These are phyloP conservation scores for Leccinum pachyderme DNA, from an alignment of 1,284 basidiomycete genomes.

Conservation along the genomic window DNA sequence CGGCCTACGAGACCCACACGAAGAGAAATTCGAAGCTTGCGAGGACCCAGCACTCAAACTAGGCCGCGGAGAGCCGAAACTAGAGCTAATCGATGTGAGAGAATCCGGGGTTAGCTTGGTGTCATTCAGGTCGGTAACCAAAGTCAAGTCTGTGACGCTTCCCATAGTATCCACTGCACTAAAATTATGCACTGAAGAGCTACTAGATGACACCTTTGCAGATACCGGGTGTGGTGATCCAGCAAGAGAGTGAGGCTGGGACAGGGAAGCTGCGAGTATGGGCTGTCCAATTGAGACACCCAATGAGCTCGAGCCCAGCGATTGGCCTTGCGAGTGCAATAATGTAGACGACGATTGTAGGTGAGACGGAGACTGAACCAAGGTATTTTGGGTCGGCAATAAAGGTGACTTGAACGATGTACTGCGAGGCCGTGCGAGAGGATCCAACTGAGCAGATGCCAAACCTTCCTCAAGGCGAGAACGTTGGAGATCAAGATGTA, in stretches of 20 bases:
- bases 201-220: conserved; percentile 19
- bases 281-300: conserved; percentile 19
- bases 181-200: conserved; percentile 22
- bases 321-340: conserved; percentile 23
- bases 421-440: conserved; percentile 23
- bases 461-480: conserved; percentile 31
- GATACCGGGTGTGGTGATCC: conserved; percentile 27
- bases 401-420: conserved; percentile 29
- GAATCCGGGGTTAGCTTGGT: conserved; percentile 26
- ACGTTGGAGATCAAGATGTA: conserved; percentile 26
- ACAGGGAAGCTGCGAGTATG: conserved; percentile 22
- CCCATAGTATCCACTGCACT: conserved; percentile 15
- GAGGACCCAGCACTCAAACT: conserved; percentile 29
- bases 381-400: conserved; percentile 13
- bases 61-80: conserved; percentile 25
- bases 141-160: conserved; percentile 18
- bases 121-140: conserved; percentile 29
- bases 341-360: conserved; percentile 16
- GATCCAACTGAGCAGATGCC: conserved; percentile 28
- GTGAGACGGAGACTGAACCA: conserved; percentile 25
- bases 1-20: conserved; percentile 22
- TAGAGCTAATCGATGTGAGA: conserved; percentile 26
- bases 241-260: conserved; percentile 28
- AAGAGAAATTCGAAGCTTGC: conserved; percentile 27
- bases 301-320: conserved; percentile 17